Percentiles rank a stretch among this genome's conserved stretches.
These are phyloP conservation scores for Talaromyces adpressus DNA, from an alignment of 495 filamentous ascomycete species.

Conservation along the genomic window DNA sequence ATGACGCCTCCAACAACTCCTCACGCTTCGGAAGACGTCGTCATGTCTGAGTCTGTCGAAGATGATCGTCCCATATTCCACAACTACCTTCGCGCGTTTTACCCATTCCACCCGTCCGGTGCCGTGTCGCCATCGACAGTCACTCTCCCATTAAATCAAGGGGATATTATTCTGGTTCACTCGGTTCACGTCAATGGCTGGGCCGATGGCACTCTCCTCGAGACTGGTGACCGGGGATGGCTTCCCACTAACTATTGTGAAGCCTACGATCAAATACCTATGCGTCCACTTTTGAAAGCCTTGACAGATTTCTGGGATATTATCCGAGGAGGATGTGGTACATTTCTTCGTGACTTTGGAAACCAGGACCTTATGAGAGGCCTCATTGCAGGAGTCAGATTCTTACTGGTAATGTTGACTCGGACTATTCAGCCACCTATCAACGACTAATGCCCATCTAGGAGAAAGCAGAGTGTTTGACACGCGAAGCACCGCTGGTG, in stretches of 20 bases:
- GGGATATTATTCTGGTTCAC: slow-evolving; percentile 90
- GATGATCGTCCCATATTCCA: slow-evolving; percentile 65
- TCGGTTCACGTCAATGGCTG: slow-evolving; percentile 98
- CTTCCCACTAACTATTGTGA: slow-evolving; percentile 98
- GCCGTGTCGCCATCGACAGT: slow-evolving; percentile 69
- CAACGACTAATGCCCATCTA: slow-evolving; percentile 21
- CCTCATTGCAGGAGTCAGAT: slow-evolving; percentile 87
- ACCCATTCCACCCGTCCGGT: slow-evolving; percentile 78
- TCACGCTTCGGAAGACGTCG: slow-evolving; percentile 48
- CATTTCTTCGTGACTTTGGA: slow-evolving; percentile 64
- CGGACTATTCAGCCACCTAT: not conserved
- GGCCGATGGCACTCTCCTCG: slow-evolving; percentile 94
- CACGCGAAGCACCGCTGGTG: slow-evolving; percentile 68
- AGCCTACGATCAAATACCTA: slow-evolving; percentile 78
- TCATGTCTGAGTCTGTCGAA: slow-evolving; percentile 41
- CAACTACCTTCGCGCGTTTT: slow-evolving; percentile 94
- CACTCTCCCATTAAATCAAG: slow-evolving; percentile 78
- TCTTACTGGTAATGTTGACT: slow-evolving; percentile 64
- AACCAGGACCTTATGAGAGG: slow-evolving; percentile 88
- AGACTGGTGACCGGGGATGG: slow-evolving; percentile 88
- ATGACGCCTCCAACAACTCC: slow-evolving; percentile 73
- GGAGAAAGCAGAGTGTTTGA: slow-evolving; percentile 86
- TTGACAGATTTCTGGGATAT: slow-evolving; percentile 91
- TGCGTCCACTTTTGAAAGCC: slow-evolving; percentile 78
- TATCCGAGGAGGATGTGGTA: slow-evolving; percentile 58